Evolutionary conservation across 2,329 filamentous ascomycete genomes (phyloP), one percentile per base, ranked within the genome.

Genomic region (Arthrobotrys conoides): DNA sequence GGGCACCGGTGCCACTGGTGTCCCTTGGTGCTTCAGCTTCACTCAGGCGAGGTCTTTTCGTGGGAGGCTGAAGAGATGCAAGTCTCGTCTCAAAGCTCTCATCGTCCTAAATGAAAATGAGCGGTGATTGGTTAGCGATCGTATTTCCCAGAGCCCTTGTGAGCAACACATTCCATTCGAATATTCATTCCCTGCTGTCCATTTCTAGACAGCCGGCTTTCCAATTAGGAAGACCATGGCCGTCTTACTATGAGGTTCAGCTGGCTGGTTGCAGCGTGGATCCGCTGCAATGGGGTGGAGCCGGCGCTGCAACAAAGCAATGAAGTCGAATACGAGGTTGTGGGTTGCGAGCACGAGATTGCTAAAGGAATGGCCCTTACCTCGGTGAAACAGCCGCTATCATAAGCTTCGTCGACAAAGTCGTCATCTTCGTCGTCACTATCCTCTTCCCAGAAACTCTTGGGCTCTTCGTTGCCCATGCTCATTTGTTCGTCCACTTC

Each of bases 1-100:
- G 9, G 3, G n/a, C n/a, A 18, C 10, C 24, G 48, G 33, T 48
- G 24, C 24, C 46, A 38, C 12, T 68, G 41, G 57, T 22, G n/a
- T 66, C 75, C n/a, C 68, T 63, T n/a, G 59, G 49, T 30, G 48
- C 59, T n/a, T 59, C 53, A 24, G 71, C 38, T 36, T 78, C 68
- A 46, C 59, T 63, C 33, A 78, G 48, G 20, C 75, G 75, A 49
- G 75, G 75, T 20, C 68, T 71, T 66, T 78, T 78, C 27, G 68
- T 72, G 64, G 75, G 75, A 68, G 75, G 75, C 27, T 78, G 75
- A 24, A 78, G 63, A 51, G 75, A 78, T 68, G 75, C 75, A 64
- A 78, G 75, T 78, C 64, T 78, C 75, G 75, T 72, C 75, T 78
- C 75, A 71, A 78, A 78, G 55, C 75, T 72, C 68, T 78, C 75